These are phyloP conservation scores for Ascochyta clinopodiicola DNA, from an alignment of 2,329 filamentous ascomycete genomes.

Conservation along the genomic window DNA sequence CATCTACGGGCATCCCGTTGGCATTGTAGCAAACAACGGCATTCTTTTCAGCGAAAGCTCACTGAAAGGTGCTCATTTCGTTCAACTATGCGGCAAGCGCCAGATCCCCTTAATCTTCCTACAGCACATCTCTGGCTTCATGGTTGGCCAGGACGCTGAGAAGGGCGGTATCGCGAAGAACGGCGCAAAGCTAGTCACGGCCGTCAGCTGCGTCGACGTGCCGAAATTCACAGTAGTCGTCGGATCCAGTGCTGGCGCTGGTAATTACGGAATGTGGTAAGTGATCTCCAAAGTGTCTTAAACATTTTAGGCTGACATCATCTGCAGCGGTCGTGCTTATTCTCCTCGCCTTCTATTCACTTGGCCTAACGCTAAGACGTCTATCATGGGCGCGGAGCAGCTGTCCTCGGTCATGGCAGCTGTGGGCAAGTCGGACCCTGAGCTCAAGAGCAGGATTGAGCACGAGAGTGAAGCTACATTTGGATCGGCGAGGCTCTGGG, in stretches of 20 bases:
- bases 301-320: neutral
- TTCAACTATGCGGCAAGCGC: constrained; percentile 90
- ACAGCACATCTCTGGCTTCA: constrained; percentile 97
- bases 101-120: constrained; percentile 90
- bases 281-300: constrained; percentile 30
- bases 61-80: constrained; percentile 95
- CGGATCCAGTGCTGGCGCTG: constrained; percentile 90
- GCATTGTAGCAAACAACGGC: constrained; percentile 94
- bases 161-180: constrained; percentile 97
- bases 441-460: constrained; percentile 84
- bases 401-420: constrained; percentile 92
- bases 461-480: constrained; percentile 87
- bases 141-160: constrained; percentile 93
- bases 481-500: constrained; percentile 89
- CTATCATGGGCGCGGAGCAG: constrained; percentile 96
- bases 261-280: constrained; percentile 96
- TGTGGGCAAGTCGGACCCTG: constrained; percentile 84
- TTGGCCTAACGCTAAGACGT: constrained; percentile 97
- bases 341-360: constrained; percentile 91
- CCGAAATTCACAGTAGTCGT: constrained; percentile 97
- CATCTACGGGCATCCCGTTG: constrained; percentile 89
- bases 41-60: constrained; percentile 90
- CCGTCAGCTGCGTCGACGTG: constrained; percentile 90
- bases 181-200: constrained; percentile 94
- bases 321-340: constrained; percentile 79